Base-by-base conservation (phyloP, 208 protist species). In the Trypanosoma lewisi region DNA sequence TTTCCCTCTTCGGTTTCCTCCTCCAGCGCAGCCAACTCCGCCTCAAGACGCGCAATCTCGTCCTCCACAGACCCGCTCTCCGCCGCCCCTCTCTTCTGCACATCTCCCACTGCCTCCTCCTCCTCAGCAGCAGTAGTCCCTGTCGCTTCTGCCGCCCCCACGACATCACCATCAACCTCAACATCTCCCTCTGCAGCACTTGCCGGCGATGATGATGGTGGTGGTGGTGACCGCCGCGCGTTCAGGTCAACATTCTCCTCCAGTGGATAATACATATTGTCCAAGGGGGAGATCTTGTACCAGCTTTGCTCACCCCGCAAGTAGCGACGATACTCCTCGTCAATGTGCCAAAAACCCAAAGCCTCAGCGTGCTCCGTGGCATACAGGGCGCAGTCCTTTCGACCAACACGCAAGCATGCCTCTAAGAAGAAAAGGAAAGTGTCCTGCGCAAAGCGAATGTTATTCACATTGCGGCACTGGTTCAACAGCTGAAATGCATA, bases 401-500 rank as follows among this genome's bases (percentile, higher is more conserved):
- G 77, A 51, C 87, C 87, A 14, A 96, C 87, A 25, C 88, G 87
- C 58, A 96, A 68, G 52, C 87, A 94, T 34, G 91, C 91, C 74
- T 96, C 85, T 2, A 96, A 44, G 61, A 96, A 96, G 19, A 96
- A 76, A 37, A 88, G 58, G 51, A 96, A 96, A 5, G 87, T 83
- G 36, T 94, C 83, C 23, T 81, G 70, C 33, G 45, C 70, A 36
- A 96, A 74, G 12, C 79, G 83, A 47, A 94, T 89, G 63, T 93
- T 88, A 59, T 88, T 84, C 17, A 81, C 59, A 67, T 94, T 96
- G 30, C 83, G 80, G 69, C 87, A 94, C 76, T 91, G 83, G 64
- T 76, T 77, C n/a, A 96, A 73, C 45, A 94, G 61, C 75, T 93
- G 85, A 50, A 84, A 85, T 31, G 87, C 87, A 69, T 96, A 96